Evolutionary conservation across 2,329 filamentous ascomycete species (phyloP).

Genomic region (Ploettnerulaceae sp.): DNA sequence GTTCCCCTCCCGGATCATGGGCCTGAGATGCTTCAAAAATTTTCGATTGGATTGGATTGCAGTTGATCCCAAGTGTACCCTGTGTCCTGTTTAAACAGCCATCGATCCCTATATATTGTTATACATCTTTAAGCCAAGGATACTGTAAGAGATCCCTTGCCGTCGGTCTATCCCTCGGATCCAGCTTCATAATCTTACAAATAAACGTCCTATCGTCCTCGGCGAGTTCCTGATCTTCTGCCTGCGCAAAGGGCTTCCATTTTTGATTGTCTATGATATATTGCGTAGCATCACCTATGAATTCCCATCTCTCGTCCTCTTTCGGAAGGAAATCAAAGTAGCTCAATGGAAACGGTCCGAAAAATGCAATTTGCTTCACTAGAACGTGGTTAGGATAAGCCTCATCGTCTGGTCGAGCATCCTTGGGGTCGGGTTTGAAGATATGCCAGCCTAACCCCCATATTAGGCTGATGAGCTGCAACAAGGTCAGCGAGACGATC

Average conservation of each 20-base stretch:
- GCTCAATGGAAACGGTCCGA: slow-evolving; percentile 18
- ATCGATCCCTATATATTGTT: slow-evolving; percentile 6
- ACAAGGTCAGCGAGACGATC: slow-evolving; percentile 8
- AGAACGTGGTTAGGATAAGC: slow-evolving; percentile 17
- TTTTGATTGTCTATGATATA: slow-evolving; percentile 18
- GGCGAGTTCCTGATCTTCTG: slow-evolving; percentile 16
- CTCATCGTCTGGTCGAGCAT: slow-evolving; percentile 21
- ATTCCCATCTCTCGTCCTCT: slow-evolving; percentile 18
- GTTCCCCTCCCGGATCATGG: too few species aligned
- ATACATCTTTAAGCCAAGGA: slow-evolving; percentile 9
- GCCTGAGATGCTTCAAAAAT: too few species aligned
- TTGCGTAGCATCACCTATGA: slow-evolving; percentile 16
- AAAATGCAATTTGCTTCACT: slow-evolving; percentile 19
- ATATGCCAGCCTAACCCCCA: slow-evolving; percentile 21
- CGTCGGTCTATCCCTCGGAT: slow-evolving; percentile 28
- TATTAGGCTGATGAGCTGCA: slow-evolving; percentile 22
- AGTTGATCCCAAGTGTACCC: background rate
- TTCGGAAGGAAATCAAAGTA: slow-evolving; percentile 18
- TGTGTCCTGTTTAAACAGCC: background rate
- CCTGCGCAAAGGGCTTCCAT: slow-evolving; percentile 16
- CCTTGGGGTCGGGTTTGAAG: slow-evolving; percentile 23
- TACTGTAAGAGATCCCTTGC: slow-evolving; percentile 25
- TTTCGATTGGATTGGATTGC: too few species aligned
- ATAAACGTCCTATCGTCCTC: slow-evolving; percentile 21
- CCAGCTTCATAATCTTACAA: slow-evolving; percentile 26